Conservation (phyloP, 202 grass and related monocot genomes). For the Zoysia matrella region DNA sequence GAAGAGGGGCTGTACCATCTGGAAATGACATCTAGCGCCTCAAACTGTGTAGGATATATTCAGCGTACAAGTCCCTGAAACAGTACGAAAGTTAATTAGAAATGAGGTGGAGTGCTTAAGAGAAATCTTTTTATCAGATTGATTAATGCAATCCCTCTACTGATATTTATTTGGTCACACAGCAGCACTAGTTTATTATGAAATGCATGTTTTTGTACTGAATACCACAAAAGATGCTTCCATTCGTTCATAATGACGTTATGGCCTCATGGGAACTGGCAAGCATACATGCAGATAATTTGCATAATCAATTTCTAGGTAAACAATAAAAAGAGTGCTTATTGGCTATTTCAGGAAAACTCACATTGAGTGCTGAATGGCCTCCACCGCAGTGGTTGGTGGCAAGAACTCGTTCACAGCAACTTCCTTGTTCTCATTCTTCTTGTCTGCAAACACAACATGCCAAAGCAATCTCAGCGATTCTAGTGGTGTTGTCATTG, state of each 20-base stretch:
- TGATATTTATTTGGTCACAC: not conserved
- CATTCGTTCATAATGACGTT: not conserved
- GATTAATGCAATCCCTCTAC: not conserved
- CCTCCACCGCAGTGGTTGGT: slow-evolving; percentile 58
- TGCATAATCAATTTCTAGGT: not conserved
- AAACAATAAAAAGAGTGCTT: not conserved
- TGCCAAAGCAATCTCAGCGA: not conserved
- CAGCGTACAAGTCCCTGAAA: slow-evolving; percentile 76
- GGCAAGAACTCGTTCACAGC: slow-evolving; percentile 67
- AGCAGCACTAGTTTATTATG: not conserved
- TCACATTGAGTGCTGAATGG: slow-evolving; percentile 72
- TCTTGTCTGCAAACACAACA: slow-evolving; percentile 33
- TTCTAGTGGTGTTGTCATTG: not conserved
- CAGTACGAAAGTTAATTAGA: not conserved
- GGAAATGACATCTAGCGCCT: slow-evolving; percentile 49
- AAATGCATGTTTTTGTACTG: not conserved
- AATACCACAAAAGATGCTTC: not conserved
- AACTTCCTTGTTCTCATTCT: too few species aligned
- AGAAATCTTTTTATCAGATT: not conserved
- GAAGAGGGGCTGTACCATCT: not conserved
- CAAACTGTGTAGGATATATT: slow-evolving; percentile 75
- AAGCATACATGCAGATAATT: slow-evolving; percentile 3
- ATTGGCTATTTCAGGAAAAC: slow-evolving; percentile 25
- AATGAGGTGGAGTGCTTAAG: not conserved
- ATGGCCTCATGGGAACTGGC: not conserved